Base-by-base conservation (phyloP, 768 basidiomycete species). In the Tylopilus sp. region DNA sequence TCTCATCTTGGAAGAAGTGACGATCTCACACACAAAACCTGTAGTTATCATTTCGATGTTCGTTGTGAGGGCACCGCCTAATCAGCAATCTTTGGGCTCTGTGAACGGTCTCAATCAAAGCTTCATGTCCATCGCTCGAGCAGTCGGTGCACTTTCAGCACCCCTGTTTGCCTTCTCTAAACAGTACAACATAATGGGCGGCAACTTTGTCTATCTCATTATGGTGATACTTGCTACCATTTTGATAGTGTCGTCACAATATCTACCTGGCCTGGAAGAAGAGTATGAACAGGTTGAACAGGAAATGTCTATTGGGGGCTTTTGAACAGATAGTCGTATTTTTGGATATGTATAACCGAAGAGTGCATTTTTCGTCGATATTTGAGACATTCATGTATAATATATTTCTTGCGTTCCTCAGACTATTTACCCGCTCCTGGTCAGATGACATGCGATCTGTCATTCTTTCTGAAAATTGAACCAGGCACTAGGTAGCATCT, bases 101-200 rank as follows among this genome's bases (percentile, higher is more conserved):
- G 78, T 77, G 2, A 81, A 84, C 52, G 83, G 83, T 1, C 67
- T 83, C 20, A 71, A 75, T 3, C 83, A 83, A 26, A 79, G 73
- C 13, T 65, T 71, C 2, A 73, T 71, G 2, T 74, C 78, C 5
- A 63, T 75, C 11, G 72, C 75, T 0, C 73, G 78, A 39, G 79
- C 76, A 4, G 67, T 81, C n/a, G 79, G 79, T 1, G 74, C 72
- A 1, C 36, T 74, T 25, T 64, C 75, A 5, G 78, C 80, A 0
- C 79, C 80, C 0, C 58, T 79, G 18, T 82, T 80, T 48, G 78
- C 81, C 3, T 57, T 74, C 25, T 81, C 80, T 0, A 74, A 79
- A 26, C 60, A 82, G 55, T 63, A 73, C 55, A 74, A 77, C 36
- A 30, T 79, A 7, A 55, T 82, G 3, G 72, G 74, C 4, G 82